Base-by-base conservation (phyloP, 2,329 filamentous ascomycete species). In the Emergomyces orientalis region DNA sequence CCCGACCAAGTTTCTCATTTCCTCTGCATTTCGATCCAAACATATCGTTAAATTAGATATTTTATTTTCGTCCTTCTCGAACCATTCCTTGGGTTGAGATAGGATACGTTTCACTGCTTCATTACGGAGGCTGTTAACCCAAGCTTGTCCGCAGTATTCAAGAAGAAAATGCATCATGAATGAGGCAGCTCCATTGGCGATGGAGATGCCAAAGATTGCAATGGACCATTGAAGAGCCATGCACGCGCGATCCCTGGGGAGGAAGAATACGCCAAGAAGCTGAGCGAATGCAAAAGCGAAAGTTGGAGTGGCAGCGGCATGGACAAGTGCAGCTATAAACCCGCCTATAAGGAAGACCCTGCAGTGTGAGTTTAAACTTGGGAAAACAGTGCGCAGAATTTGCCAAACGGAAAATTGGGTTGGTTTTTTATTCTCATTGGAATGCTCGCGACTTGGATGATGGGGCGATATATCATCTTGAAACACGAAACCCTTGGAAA, bases 1-100 rank as follows among this genome's bases (percentile, higher is more conserved):
- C 1, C 89, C 88, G 0, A 96, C 81, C 0, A 97, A 78, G 68
- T 90, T 91, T 9, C 89, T 84, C 84, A 94, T 92, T 71, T 96
- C 91, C 72, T 97, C 91, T 0, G 88, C 89, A 69, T 90, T 89
- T 19, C 88, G 84, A 69, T 96, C 90, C 0, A 97, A 81, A 54
- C 83, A 88, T 64, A 90, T 86, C 0, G 82, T 85, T 51, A 97
- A 80, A 1, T 81, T 80, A 0, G 80, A 79, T 0, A 88, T 78
- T 0, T 82, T 84, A 72, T 94, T 89, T 41, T 80, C 79, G 1
- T 87, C 80, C 59, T 81, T 78, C 66, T 91, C 87, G 68, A 96
- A 96, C 87, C 91, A 97, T 4, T 82, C 75, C 65, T 83, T 86
- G 0, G 90, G 88, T 70, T 97, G 93, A 47, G 83, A 80, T 0